These are phyloP conservation scores for Ceratocystiopsis minuta DNA, from an alignment of 2,329 filamentous ascomycete species.

Conservation along the genomic window DNA sequence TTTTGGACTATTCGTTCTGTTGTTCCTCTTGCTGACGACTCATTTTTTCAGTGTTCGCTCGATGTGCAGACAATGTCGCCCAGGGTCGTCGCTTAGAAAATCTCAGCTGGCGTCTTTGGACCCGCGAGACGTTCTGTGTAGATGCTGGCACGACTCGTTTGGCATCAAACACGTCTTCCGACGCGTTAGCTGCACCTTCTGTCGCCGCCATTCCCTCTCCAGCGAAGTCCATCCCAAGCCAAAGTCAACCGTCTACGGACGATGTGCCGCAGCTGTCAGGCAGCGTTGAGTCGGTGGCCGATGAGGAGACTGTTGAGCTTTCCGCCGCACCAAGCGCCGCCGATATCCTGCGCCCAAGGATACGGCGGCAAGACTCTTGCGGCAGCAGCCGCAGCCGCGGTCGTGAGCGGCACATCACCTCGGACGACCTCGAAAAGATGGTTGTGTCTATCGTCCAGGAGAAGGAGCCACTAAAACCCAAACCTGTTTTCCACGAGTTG, in stretches of 20 bases:
- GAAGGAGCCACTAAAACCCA: conserved; percentile 44
- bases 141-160: conserved; percentile 23
- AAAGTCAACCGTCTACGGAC: conserved; percentile 19
- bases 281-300: conserved; percentile 56
- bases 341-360: conserved; percentile 46
- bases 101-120: conserved; percentile 90
- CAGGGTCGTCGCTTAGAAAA: conserved; percentile 88
- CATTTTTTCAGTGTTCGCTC: conserved; percentile 56
- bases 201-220: not conserved
- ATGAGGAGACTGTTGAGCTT: conserved; percentile 48
- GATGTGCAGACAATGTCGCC: conserved; percentile 84
- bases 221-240: not conserved
- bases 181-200: too few relatives aligned
- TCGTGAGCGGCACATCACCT: conserved; percentile 78
- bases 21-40: conserved; percentile 13
- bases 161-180: not conserved
- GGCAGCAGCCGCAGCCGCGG: conserved; percentile 53
- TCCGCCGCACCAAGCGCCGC: conserved; percentile 33
- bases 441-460: conserved; percentile 84
- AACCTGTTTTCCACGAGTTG: too few relatives aligned
- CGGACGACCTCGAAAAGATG: conserved; percentile 83
- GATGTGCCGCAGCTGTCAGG: conserved; percentile 57
- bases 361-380: conserved; percentile 53
- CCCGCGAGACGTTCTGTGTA: conserved; percentile 79
- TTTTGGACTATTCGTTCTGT: too few relatives aligned